Evolutionary conservation across 305 asterid species (phyloP), one percentile per base, ranked within the genome.

Genomic region (Solanum hybrid): DNA sequence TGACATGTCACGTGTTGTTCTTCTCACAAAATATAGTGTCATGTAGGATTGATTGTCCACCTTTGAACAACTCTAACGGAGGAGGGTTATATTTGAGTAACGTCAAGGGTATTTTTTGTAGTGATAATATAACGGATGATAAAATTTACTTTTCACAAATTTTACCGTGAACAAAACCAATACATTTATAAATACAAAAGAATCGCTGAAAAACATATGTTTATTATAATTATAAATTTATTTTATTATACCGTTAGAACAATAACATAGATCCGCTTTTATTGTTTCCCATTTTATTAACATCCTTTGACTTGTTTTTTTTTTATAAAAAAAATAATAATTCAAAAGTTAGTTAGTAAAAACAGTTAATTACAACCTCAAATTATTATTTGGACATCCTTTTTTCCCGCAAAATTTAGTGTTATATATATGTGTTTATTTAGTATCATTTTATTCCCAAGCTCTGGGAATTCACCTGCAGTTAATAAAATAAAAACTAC

Each of bases 291-390:
- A 8, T 11, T 84, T 51, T 18, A 14, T 57, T 51, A 31, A 51
- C 20, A 83, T 84, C 87, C 87, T 57, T 51, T 29, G 40, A 84
- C 42, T 20, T 10, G 0, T n/a, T n/a, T n/a, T n/a, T n/a, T n/a
- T n/a, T n/a, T n/a, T n/a, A n/a, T n/a, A n/a, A n/a, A n/a, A n/a
- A n/a, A n/a, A n/a, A n/a, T n/a, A 81, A 6, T 37, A 14, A 8
- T 31, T 84, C 75, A 85, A 85, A 85, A 57, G 88, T 85, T 85
- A 51, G 76, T 85, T 85, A 51, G 88, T 1, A 85, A 80, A 57
- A 69, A 46, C 36, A 3, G 36, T 39, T 33, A 46, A 6, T 34
- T 16, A 13, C 29, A 34, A 78, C 87, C 87, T 77, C 90, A 76
- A 76, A 88, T 33, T 57, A 78, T 14, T 88, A n/a, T 24, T 75